Base-by-base conservation (phyloP, 768 basidiomycete species). In the Galerina sulciceps region DNA sequence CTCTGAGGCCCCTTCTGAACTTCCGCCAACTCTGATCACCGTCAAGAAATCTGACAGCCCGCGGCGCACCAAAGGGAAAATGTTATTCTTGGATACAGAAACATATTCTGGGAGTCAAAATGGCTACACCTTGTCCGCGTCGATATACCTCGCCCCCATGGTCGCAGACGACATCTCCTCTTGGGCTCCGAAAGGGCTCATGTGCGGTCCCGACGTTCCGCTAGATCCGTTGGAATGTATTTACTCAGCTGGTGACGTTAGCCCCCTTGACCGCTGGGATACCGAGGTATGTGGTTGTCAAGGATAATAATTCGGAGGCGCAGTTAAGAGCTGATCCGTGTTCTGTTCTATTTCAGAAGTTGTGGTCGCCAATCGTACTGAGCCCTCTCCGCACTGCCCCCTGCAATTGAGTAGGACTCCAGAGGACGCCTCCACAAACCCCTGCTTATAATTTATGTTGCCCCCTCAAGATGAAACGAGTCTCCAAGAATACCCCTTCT, bases 171-270 rank as follows among this genome's bases (percentile, higher is more conserved):
- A 57, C 34, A 45, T 49, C 26, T 48, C 57, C 10, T 61, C 58
- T 31, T 66, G 65, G 65, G 57, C 55, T 6, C 64, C 61, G 34
- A 58, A 59, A 41, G 49, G 40, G 17, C 46, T 48, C 45, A 43
- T 47, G 53, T 49, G 44, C 20, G 59, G 66, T 13, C 63, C 66
- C 13, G 66, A 67, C 45, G 66, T 67, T 14, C 66, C 66, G n/a
- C 34, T 61, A 47, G 56, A 58, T 8, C 66, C 66, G 5, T 35
- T 61, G 38, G 56, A 58, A 41, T 66, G 59, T 31, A 61, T 61
- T 22, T 61, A 61, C 44, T 55, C 66, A 22, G 63, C 61, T 17
- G 62, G 61, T 14, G 66, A 65, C 37, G 48, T 61, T 38, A 65
- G 61, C 42, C 58, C 65, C 18, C 44, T 54, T 17, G 66, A 65